Percentiles rank a stretch among this genome's conserved stretches.
These are phyloP conservation scores for Daldinia sp. DNA, from an alignment of 2,329 filamentous ascomycete genomes.

Conservation along the genomic window DNA sequence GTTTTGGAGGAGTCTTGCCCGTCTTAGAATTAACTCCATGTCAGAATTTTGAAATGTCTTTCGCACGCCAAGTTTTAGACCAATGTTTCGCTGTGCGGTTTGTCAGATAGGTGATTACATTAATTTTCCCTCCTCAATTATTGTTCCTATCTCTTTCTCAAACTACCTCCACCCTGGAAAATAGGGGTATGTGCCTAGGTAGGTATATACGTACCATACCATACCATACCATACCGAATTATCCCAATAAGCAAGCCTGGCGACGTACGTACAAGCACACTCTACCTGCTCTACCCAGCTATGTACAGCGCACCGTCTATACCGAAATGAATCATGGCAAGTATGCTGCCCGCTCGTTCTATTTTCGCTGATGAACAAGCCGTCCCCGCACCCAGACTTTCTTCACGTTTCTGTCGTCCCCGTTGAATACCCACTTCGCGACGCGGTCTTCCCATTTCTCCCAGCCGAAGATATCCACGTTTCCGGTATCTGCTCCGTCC, in stretches of 20 bases:
- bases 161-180: not conserved
- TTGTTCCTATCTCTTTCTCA: not conserved
- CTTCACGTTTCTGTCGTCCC: slow-evolving; percentile 89
- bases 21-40: no score
- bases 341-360: not conserved
- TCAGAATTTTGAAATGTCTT: no score
- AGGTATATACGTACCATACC: no score
- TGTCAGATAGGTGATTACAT: not conserved
- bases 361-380: slow-evolving; percentile 71
- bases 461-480: slow-evolving; percentile 90
- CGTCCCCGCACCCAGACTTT: slow-evolving; percentile 89
- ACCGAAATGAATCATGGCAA: not conserved
- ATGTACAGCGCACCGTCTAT: not conserved
- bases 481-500: slow-evolving; percentile 56
- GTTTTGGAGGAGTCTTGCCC: not conserved
- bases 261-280: not conserved
- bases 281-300: not conserved
- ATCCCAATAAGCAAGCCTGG: not conserved
- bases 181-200: not conserved
- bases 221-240: not conserved
- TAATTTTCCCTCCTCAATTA: not conserved
- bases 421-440: slow-evolving; percentile 94
- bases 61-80: not conserved
- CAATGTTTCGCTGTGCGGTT: no score
- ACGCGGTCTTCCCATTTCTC: slow-evolving; percentile 87